phyloP scores from a whole-genome alignment of 2,329 filamentous ascomycete genomes.

The Nigrograna mackinnonii region DNA sequence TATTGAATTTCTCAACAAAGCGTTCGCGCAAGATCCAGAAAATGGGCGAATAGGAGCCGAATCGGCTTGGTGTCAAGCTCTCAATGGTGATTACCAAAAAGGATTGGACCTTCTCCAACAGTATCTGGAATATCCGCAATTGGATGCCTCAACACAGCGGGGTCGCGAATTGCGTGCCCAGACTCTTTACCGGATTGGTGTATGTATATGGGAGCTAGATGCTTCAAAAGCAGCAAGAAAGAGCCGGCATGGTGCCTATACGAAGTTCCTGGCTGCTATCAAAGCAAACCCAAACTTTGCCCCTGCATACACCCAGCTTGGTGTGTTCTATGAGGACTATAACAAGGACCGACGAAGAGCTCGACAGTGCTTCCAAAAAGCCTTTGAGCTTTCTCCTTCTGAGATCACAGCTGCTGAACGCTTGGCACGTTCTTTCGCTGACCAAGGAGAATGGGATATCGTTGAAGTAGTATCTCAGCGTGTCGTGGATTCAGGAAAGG shows the following conservation, averaged over 20 bases:
- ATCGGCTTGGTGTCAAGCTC: slow-evolving; percentile 87
- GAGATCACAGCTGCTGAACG: slow-evolving; percentile 88
- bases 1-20: slow-evolving; percentile 77
- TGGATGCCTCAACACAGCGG: slow-evolving; percentile 65
- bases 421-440: slow-evolving; percentile 82
- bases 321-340: slow-evolving; percentile 90
- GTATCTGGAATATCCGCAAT: slow-evolving; percentile 61
- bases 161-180: slow-evolving; percentile 77
- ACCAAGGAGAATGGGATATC: slow-evolving; percentile 92
- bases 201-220: slow-evolving; percentile 85
- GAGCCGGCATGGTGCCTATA: slow-evolving; percentile 80
- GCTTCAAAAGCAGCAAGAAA: slow-evolving; percentile 74
- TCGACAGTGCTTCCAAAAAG: slow-evolving; percentile 93
- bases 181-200: slow-evolving; percentile 83
- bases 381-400: slow-evolving; percentile 85
- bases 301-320: slow-evolving; percentile 87
- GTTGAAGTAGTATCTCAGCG: slow-evolving; percentile 91
- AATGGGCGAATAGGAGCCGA: slow-evolving; percentile 85
- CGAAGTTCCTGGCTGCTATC: slow-evolving; percentile 79
- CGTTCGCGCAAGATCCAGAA: slow-evolving; percentile 69
- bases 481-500: slow-evolving; percentile 92
- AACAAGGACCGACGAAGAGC: slow-evolving; percentile 84
- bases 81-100: slow-evolving; percentile 73
- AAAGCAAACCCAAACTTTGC: slow-evolving; percentile 88
- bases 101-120: slow-evolving; percentile 72